Percentiles rank a stretch among this genome's conserved stretches.
These are phyloP conservation scores for Pseudocercospora fijiensis DNA, from an alignment of 2,329 filamentous ascomycete species.

Conservation along the genomic window DNA sequence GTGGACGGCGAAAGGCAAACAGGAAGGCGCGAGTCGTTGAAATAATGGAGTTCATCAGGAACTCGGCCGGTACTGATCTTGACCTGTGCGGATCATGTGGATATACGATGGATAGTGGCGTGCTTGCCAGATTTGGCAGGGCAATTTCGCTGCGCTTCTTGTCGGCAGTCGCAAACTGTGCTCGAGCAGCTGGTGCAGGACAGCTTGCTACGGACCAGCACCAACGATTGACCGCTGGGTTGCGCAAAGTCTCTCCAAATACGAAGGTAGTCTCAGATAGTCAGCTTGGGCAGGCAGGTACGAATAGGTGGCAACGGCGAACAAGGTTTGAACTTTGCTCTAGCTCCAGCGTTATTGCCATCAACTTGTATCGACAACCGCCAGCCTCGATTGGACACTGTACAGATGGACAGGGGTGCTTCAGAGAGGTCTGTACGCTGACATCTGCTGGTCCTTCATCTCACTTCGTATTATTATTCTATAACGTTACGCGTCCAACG, in stretches of 20 bases:
- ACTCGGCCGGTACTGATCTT: neutral
- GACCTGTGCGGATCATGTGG: neutral
- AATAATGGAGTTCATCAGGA: neutral
- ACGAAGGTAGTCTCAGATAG: neutral
- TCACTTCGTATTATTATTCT: slow-evolving; percentile 10
- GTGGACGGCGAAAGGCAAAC: neutral
- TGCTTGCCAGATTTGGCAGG: neutral
- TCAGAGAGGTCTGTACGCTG: slow-evolving; percentile 11
- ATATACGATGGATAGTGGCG: neutral
- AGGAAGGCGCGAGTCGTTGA: neutral
- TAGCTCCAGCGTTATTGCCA: neutral
- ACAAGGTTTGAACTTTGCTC: neutral
- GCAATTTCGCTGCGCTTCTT: slow-evolving; percentile 3
- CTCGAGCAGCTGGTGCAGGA: neutral
- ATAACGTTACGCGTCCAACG: slow-evolving; percentile 10
- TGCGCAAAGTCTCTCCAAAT: neutral
- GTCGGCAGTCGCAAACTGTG: neutral
- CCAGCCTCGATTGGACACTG: neutral
- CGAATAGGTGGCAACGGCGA: neutral
- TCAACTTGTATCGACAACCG: neutral
- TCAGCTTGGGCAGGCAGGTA: neutral
- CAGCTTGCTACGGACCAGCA: neutral
- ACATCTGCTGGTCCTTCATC: slow-evolving; percentile 10
- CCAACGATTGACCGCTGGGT: neutral
- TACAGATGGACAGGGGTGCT: slow-evolving; percentile 19